phyloP scores from a whole-genome alignment of 2,329 filamentous ascomycete species.

The Talaromyces islandicus region DNA sequence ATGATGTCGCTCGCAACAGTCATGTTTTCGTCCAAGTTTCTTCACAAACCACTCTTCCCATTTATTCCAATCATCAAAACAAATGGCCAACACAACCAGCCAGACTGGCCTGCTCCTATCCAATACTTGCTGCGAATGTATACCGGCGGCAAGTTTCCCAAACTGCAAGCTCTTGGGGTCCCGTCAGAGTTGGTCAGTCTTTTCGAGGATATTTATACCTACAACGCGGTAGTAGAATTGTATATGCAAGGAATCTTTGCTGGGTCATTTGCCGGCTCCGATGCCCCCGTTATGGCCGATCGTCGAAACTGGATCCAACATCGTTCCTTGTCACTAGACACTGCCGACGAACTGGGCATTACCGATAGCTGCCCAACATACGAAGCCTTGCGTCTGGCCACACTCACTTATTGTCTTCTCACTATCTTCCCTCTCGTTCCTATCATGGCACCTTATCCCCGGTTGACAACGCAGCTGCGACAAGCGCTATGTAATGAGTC shows the following conservation, averaged over 20 bases:
- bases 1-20: constrained; percentile 19
- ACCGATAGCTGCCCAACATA: constrained; percentile 11
- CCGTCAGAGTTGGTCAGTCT: constrained; percentile 12
- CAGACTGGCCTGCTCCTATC: constrained; percentile 13
- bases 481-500: constrained; percentile 12
- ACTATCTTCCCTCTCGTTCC: constrained; percentile 19
- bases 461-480: constrained; percentile 14
- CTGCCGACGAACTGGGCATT: constrained; percentile 2
- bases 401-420: constrained; percentile 17
- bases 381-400: constrained; percentile 16
- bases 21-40: constrained; percentile 16
- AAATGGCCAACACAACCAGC: constrained; percentile 3
- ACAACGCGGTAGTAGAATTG: constrained; percentile 19
- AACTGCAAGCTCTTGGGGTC: constrained; percentile 14
- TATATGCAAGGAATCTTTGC: constrained; percentile 15
- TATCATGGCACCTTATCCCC: constrained; percentile 16
- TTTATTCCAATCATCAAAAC: constrained; percentile 15
- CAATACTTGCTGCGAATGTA: constrained; percentile 12
- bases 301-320: constrained; percentile 21
- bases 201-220: constrained; percentile 18
- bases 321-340: constrained; percentile 16
- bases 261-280: constrained; percentile 10
- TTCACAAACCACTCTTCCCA: constrained; percentile 17
- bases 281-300: constrained; percentile 14
- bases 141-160: constrained; percentile 15